Conservation (phyloP, 1,284 basidiomycete species). For the Rhodotorula sp. region DNA sequence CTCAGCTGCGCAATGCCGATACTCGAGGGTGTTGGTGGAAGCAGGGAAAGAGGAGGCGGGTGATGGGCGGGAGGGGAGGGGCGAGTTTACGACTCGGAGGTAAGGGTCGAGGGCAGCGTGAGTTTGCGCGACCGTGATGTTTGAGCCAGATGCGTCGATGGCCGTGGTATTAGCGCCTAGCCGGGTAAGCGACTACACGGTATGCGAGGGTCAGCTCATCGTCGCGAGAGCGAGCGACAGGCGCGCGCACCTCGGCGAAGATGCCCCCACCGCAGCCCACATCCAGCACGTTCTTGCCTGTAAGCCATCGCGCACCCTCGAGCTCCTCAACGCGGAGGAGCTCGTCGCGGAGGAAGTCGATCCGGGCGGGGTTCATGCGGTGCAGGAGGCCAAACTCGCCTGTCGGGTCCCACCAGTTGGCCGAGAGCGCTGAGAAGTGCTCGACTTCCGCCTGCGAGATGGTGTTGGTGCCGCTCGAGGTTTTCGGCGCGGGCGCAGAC, state of each 20-base stretch:
- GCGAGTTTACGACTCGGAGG: constrained; percentile 29
- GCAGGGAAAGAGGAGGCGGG: background rate
- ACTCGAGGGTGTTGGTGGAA: constrained; percentile 56
- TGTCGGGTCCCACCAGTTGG: constrained; percentile 94
- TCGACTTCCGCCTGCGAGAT: constrained; percentile 70
- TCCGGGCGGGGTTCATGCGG: constrained; percentile 90
- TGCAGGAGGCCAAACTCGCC: constrained; percentile 91
- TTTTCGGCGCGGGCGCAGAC: background rate
- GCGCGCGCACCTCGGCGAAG: constrained; percentile 73
- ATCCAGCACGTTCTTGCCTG: constrained; percentile 71
- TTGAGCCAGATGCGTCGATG: constrained; percentile 85
- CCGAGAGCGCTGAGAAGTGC: constrained; percentile 87
- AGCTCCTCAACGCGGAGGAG: constrained; percentile 48
- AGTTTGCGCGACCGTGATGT: constrained; percentile 79
- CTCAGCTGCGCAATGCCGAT: constrained; percentile 80
- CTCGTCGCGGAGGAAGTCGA: constrained; percentile 66
- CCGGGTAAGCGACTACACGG: constrained; percentile 72
- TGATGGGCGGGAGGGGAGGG: constrained; percentile 5
- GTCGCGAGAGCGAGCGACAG: background rate
- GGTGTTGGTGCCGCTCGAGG: constrained; percentile 28
- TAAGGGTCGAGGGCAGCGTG: constrained; percentile 78
- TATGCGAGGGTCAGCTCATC: background rate
- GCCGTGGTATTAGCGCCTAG: constrained; percentile 83
- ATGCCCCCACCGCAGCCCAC: constrained; percentile 96
- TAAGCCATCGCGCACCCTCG: constrained; percentile 52